Evolutionary conservation across 768 basidiomycete genomes (phyloP).

Genomic region (Mycena venus): DNA sequence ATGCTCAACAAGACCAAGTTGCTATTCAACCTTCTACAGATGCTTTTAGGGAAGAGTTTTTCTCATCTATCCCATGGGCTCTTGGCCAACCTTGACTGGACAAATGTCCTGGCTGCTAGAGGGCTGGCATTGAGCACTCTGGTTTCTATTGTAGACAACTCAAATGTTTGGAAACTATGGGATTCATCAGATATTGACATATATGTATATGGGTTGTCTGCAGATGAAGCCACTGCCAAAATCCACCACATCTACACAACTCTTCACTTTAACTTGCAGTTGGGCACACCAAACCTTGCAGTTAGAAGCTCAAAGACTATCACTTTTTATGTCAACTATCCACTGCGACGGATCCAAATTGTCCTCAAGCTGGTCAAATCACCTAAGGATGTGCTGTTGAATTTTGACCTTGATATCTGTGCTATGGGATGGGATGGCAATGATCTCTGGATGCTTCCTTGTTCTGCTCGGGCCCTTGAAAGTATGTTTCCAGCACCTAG

Average conservation of each 20-base stretch:
- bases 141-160: not conserved
- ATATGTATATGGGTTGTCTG: not conserved
- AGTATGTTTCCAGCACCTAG: too few relatives aligned
- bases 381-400: not conserved
- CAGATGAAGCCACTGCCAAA: not conserved
- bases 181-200: slow-evolving; percentile 4
- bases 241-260: not conserved
- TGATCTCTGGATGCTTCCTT: not conserved
- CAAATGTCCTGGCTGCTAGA: slow-evolving; percentile 30
- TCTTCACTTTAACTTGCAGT: not conserved
- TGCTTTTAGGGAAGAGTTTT: not conserved
- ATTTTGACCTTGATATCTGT: slow-evolving; percentile 13
- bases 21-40: not conserved
- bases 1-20: not conserved
- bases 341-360: not conserved
- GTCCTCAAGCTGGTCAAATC: not conserved
- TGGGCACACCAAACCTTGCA: not conserved
- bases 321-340: slow-evolving; percentile 11
- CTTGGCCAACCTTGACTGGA: slow-evolving; percentile 29
- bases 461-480: slow-evolving; percentile 12
- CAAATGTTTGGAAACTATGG: not conserved
- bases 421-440: slow-evolving; percentile 13
- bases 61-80: slow-evolving; percentile 21
- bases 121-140: slow-evolving; percentile 27
- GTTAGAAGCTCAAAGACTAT: not conserved